A percentile compares a stretch with the other conserved stretches of the same genome.
phyloP scores from a whole-genome alignment of 352 stramenopile genomes.

The Pythium apleroticum region DNA sequence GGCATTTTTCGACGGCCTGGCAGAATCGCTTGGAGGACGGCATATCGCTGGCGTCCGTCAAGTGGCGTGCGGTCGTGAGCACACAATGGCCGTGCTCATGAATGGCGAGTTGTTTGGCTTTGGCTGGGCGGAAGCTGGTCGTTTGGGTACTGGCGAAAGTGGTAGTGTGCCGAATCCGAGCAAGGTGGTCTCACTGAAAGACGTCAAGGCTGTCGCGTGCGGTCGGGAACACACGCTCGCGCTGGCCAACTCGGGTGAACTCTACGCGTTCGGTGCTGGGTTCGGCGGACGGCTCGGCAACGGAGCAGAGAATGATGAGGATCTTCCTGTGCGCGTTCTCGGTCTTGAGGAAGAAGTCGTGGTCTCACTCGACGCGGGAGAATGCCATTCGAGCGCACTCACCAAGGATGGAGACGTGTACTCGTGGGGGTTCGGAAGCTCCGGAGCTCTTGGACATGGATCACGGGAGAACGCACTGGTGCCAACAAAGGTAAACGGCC shows the following conservation, averaged over 20 bases:
- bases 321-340: constrained; percentile 42
- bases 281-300: constrained; percentile 78
- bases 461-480: constrained; percentile 55
- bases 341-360: constrained; percentile 43
- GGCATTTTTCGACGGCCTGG: constrained; percentile 55
- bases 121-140: constrained; percentile 83
- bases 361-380: constrained; percentile 59
- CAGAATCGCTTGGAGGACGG: constrained; percentile 33
- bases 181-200: constrained; percentile 50
- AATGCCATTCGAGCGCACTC: constrained; percentile 80
- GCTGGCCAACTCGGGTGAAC: constrained; percentile 43
- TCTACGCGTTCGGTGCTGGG: constrained; percentile 77
- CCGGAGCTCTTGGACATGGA: constrained; percentile 69
- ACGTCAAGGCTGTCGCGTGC: constrained; percentile 60
- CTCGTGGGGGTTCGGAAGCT: constrained; percentile 87
- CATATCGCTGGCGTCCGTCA: constrained; percentile 39
- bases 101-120: constrained; percentile 80
- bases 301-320: constrained; percentile 57
- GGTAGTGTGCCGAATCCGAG: constrained; percentile 59
- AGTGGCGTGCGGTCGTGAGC: constrained; percentile 79
- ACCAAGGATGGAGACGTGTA: constrained; percentile 67
- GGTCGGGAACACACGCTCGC: constrained; percentile 81
- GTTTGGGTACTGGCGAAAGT: constrained; percentile 76
- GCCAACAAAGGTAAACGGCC: constrained; percentile 39
- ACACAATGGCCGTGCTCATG: constrained; percentile 75